Evolutionary conservation across 306 rosid genomes (phyloP), one percentile per base, ranked within the genome.

Genomic region (Pueraria montana): DNA sequence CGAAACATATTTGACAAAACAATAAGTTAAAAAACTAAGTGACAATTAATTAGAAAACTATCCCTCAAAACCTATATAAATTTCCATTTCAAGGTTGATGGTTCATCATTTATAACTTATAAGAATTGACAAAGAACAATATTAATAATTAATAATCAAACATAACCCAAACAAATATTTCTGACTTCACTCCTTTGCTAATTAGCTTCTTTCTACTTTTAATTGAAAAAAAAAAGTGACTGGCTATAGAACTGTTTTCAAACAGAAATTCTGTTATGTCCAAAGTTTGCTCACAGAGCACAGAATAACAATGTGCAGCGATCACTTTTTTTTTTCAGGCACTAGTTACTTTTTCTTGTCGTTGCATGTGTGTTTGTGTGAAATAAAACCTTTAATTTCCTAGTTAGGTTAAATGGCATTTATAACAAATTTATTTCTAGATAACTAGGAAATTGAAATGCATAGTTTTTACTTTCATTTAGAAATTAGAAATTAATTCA

Each of bases 11-110:
- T 72, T 14, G 30, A 53, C 26, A 49, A 84, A 53, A 11, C 43
- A 43, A n/a, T 34, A 34, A 34, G 40, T 20, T 52, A 63, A 77
- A n/a, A 59, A 76, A 68, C 30, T n/a, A 5, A 5, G 38, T 5
- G 67, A 10, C 45, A 26, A 7, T 18, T 61, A 59, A 80, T 1
- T 23, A 59, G 64, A 52, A 62, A 3, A 6, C 4, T 24, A 40
- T 21, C 49, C 80, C 38, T n/a, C 62, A 24, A 50, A 23, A 61
- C 77, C 61, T 14, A 55, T 32, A 4, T n/a, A n/a, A n/a, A 49
- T 63, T 56, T 16, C 36, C 59, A 53, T 72, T 12, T 17, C 76
- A 64, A 52, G 69, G 56, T 61, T 71, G 48, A 84, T 38, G 23
- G 67, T 50, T 56, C 5, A 2, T 56, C 45, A 52, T 4, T 62